Percentiles rank a stretch among this genome's conserved stretches.
phyloP scores from a whole-genome alignment of 2,329 filamentous ascomycete genomes.

The Chalara sp. region DNA sequence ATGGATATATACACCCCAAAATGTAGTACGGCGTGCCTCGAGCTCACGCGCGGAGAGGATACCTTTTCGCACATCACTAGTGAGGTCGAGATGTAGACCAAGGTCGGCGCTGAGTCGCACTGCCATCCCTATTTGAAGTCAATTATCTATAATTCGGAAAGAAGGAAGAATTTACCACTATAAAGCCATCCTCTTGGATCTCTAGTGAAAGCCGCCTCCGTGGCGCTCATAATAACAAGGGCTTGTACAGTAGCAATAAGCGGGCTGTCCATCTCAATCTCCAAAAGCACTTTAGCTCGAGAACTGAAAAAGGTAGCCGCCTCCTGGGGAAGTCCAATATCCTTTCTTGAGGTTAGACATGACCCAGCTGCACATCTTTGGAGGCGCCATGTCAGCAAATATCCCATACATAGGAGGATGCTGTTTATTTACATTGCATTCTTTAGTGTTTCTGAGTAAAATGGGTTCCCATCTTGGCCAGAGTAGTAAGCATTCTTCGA shows the following conservation, averaged over 20 bases:
- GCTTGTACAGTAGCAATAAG: slow-evolving; percentile 41
- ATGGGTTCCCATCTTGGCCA: too few relatives aligned
- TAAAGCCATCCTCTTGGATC: slow-evolving; percentile 41
- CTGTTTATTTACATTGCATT: too few relatives aligned
- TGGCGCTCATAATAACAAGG: slow-evolving; percentile 36
- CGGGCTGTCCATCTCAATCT: slow-evolving; percentile 40
- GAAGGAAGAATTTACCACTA: slow-evolving; percentile 27
- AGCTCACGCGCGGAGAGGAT: not conserved
- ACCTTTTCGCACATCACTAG: not conserved
- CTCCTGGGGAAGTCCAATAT: not conserved
- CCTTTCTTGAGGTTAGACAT: too few relatives aligned
- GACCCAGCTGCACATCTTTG: too few relatives aligned
- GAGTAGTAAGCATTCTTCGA: too few relatives aligned
- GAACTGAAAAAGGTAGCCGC: slow-evolving; percentile 34
- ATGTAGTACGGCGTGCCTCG: not conserved
- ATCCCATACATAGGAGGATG: too few relatives aligned
- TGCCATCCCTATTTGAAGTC: slow-evolving; percentile 6
- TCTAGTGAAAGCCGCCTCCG: slow-evolving; percentile 36
- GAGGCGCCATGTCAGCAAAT: too few relatives aligned
- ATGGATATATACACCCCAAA: not conserved
- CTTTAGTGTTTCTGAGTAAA: too few relatives aligned
- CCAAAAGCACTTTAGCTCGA: slow-evolving; percentile 36
- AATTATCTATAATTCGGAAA: not conserved
- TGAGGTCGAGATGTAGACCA: slow-evolving; percentile 5
- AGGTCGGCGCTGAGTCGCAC: slow-evolving; percentile 7